Evolutionary conservation across 2,329 filamentous ascomycete genomes (phyloP).

Genomic region (Phialocephala sp.): DNA sequence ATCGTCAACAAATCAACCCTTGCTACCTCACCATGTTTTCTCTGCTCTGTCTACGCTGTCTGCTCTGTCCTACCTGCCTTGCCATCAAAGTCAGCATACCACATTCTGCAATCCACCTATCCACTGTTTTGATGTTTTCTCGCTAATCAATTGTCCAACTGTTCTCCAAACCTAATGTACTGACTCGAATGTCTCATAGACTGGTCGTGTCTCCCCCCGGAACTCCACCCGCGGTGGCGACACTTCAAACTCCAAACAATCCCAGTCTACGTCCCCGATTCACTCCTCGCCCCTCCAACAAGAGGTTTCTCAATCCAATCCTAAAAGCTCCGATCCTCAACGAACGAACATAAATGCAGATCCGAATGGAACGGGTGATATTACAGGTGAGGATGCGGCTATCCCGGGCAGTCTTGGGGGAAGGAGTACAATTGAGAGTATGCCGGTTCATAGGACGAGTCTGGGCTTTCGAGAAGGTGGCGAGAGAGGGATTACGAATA

Average conservation of each 20-base stretch:
- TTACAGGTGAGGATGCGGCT: slow-evolving; percentile 30
- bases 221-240: slow-evolving; percentile 29
- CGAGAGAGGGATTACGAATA: slow-evolving; percentile 38
- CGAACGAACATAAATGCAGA: slow-evolving; percentile 11
- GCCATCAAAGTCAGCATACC: slow-evolving; percentile 17
- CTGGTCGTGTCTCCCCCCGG: slow-evolving; percentile 37
- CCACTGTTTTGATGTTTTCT: slow-evolving; percentile 1
- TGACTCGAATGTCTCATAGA: slow-evolving; percentile 22
- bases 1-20: background rate
- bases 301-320: slow-evolving; percentile 22
- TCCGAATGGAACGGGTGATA: slow-evolving; percentile 26
- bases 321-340: slow-evolving; percentile 5
- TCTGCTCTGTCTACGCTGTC: slow-evolving; percentile 10
- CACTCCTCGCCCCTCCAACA: slow-evolving; percentile 58
- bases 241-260: slow-evolving; percentile 22
- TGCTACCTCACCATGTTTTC: slow-evolving; percentile 6
- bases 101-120: slow-evolving; percentile 9
- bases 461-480: slow-evolving; percentile 39
- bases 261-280: slow-evolving; percentile 28
- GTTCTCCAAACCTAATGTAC: slow-evolving; percentile 8
- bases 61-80: slow-evolving; percentile 9
- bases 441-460: slow-evolving; percentile 36
- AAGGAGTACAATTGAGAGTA: slow-evolving; percentile 35
- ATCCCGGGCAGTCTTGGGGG: slow-evolving; percentile 31
- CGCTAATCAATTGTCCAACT: background rate